Evolutionary conservation across 2,329 filamentous ascomycete species (phyloP).

Genomic region (Colletotrichum destructivum): DNA sequence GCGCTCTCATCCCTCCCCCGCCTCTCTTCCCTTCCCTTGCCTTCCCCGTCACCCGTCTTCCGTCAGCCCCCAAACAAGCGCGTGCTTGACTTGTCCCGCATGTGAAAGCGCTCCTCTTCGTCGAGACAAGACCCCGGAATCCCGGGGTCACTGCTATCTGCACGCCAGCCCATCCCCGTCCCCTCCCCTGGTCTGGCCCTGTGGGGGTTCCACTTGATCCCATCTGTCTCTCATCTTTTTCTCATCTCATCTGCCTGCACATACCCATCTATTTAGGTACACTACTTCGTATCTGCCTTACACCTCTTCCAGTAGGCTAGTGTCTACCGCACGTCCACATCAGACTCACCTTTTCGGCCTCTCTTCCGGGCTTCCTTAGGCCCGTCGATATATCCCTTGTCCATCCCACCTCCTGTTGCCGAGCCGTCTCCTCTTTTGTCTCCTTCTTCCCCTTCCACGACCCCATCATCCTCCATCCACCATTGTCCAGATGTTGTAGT

Average conservation of each 20-base stretch:
- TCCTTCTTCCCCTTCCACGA: neutral
- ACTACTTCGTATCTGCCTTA: neutral
- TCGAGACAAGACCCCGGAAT: constrained; percentile 29
- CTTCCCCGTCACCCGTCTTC: constrained; percentile 19
- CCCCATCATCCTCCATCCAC: constrained; percentile 9
- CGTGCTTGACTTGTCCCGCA: constrained; percentile 33
- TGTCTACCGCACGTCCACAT: constrained; percentile 20
- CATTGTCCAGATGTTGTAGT: constrained; percentile 27
- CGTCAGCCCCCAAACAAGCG: constrained; percentile 39
- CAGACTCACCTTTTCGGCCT: constrained; percentile 20
- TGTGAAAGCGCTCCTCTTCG: constrained; percentile 31
- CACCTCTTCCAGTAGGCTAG: constrained; percentile 22
- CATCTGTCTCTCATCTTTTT: constrained; percentile 33
- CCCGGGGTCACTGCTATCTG: constrained; percentile 19
- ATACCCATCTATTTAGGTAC: neutral
- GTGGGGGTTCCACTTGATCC: constrained; percentile 43
- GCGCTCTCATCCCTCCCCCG: constrained; percentile 39
- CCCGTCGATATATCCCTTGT: constrained; percentile 41
- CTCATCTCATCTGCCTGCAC: constrained; percentile 23
- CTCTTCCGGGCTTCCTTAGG: constrained; percentile 33
- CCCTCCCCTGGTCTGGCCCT: constrained; percentile 3
- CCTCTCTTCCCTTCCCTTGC: neutral
- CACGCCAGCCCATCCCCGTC: constrained; percentile 34
- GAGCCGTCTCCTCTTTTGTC: neutral
- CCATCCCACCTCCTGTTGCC: constrained; percentile 13